Evolutionary conservation across 2,329 filamentous ascomycete species (phyloP), one percentile per base, ranked within the genome.

Genomic region (Capronia americana): DNA sequence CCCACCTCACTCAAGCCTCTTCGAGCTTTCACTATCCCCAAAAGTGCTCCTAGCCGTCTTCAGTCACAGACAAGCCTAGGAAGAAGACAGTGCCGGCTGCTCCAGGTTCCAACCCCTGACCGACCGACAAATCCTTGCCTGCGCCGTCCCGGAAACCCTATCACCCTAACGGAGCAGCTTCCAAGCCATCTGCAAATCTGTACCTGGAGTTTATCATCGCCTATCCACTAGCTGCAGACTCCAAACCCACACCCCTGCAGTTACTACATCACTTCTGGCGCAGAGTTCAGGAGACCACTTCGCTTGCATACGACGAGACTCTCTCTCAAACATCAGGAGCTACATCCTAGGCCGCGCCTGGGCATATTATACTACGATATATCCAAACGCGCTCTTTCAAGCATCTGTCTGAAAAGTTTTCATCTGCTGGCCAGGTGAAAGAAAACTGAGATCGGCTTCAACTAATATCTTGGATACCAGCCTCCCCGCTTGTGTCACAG

Each of bases 301-400:
- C 59, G 59, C 50, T 62, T 62, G 59, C 23, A 65, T 59, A 68
- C 65, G 56, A 67, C 57, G 58, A 59, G 67, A 63, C 63, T 66
- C 65, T 62, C 61, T 62, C 68, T 70, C 68, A 70, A 70, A 70
- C 68, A 68, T 63, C 50, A 68, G 68, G 65, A 68, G 68, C 68
- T 61, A 48, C 65, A 70, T 48, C 65, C 68, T 66, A 65, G 68
- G 65, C 65, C 63, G 68, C 64, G 68, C 63, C 67, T 57, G 56
- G 65, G 30, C 26, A 55, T 56, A 58, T 4, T 32, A 63, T 58
- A 61, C 41, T 53, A 28, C 38, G 57, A 66, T 67, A 67, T 67
- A 55, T 65, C 58, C 61, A 38, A 58, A 64, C 57, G 59, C 57
- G 65, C 62, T 67, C n/a, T n/a, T n/a, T n/a, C 62, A 67, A 55